Conservation (phyloP, 176 grass and related monocot species). For the Phragmites australis region DNA sequence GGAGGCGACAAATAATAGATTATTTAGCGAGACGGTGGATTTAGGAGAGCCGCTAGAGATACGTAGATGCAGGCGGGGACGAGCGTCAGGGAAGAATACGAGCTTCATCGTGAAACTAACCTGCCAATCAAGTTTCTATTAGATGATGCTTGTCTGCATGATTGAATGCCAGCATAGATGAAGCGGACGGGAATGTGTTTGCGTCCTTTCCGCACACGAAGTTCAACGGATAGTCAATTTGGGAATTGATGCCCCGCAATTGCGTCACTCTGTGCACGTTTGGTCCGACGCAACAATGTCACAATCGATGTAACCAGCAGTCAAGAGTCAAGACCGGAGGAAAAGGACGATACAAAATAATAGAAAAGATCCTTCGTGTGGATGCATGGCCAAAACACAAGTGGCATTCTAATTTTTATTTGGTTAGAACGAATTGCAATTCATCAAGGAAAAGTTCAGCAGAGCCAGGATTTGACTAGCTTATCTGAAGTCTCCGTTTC, state of each 20-base stretch:
- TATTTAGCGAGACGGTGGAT: too few relatives aligned
- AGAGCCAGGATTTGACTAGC: constrained; percentile 14
- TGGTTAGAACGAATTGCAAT: neutral
- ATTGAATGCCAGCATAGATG: neutral
- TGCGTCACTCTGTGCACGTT: neutral
- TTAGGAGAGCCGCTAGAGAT: too few relatives aligned
- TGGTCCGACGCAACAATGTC: neutral
- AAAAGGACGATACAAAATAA: neutral
- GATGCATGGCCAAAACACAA: constrained; percentile 11
- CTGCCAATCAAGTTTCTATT: neutral
- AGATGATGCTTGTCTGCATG: neutral
- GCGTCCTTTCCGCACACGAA: neutral
- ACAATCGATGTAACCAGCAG: neutral
- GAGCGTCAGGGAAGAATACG: too few relatives aligned
- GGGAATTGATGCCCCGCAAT: neutral
- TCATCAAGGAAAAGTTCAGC: neutral
- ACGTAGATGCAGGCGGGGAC: too few relatives aligned
- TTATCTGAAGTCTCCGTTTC: constrained; percentile 1
- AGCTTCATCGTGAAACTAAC: too few relatives aligned
- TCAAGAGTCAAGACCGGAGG: neutral
- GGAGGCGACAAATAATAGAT: too few relatives aligned
- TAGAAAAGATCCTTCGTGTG: constrained; percentile 5
- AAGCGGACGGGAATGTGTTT: neutral
- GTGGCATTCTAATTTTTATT: neutral
- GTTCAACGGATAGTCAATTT: constrained; percentile 36